phyloP scores from a whole-genome alignment of 208 protist genomes.

The Acanthamoeba quina region DNA sequence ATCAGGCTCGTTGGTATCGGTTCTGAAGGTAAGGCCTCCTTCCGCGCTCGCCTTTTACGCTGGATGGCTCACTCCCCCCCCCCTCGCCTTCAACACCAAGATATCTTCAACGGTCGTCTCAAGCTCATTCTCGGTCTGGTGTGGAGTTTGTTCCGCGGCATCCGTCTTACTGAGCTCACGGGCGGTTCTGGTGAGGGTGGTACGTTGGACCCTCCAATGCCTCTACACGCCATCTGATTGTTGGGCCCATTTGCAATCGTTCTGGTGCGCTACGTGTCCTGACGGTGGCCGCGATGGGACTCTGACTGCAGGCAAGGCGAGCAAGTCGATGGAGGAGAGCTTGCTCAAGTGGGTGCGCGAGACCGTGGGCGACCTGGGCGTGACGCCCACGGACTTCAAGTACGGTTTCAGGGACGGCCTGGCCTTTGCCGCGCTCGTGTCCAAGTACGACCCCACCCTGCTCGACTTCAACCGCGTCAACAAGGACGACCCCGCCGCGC shows the following conservation, averaged over 20 bases:
- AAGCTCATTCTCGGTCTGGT: slow-evolving; percentile 66
- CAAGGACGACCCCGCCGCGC: slow-evolving; percentile 1
- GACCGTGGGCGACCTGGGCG: slow-evolving; percentile 36
- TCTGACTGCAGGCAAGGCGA: not conserved
- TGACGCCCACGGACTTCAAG: slow-evolving; percentile 46
- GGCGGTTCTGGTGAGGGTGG: not conserved
- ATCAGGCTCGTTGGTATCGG: slow-evolving; percentile 62
- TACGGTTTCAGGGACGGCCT: slow-evolving; percentile 59
- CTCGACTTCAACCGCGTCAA: slow-evolving; percentile 33
- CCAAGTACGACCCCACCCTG: slow-evolving; percentile 67
- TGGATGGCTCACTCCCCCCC: not conserved
- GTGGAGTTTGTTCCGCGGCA: slow-evolving; percentile 64
- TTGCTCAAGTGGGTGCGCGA: slow-evolving; percentile 68
- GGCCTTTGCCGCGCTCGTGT: slow-evolving; percentile 51
- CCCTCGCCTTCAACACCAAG: not conserved
- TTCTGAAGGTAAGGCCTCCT: not conserved
- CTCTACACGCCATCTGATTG: not conserved
- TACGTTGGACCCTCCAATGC: not conserved
- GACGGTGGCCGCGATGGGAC: not conserved
- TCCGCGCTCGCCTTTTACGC: not conserved
- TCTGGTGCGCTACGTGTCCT: no score
- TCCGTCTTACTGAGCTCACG: slow-evolving; percentile 32
- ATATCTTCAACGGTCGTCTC: slow-evolving; percentile 40
- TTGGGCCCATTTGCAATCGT: not conserved
- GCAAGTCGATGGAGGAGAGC: slow-evolving; percentile 63